These are phyloP conservation scores for Stenogyne calaminthoides DNA, from an alignment of 305 asterid species.

Conservation along the genomic window DNA sequence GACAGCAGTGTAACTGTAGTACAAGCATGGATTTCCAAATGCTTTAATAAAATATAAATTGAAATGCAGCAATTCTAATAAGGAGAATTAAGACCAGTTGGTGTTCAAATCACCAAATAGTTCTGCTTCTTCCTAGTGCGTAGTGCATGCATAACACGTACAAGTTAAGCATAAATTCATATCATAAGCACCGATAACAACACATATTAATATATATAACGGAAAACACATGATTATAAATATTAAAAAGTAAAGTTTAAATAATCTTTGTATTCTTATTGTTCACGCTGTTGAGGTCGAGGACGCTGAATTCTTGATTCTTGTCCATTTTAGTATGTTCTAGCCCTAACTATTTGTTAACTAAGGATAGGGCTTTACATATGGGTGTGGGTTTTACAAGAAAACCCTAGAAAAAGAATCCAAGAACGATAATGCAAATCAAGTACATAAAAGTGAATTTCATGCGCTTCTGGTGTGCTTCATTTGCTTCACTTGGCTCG, in stretches of 20 bases:
- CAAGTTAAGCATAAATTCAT: slow-evolving; percentile 6
- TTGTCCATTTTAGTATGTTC: not conserved
- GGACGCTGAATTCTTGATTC: not conserved
- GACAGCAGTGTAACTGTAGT: slow-evolving; percentile 87
- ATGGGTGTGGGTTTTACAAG: not conserved
- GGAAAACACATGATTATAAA: not conserved
- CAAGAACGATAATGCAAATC: not conserved
- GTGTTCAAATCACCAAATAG: slow-evolving; percentile 6
- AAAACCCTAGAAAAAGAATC: not conserved
- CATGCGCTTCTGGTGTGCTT: not conserved
- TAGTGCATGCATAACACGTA: slow-evolving; percentile 14
- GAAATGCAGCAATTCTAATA: slow-evolving; percentile 23
- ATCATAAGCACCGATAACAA: not conserved
- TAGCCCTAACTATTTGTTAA: not conserved
- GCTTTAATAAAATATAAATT: slow-evolving; percentile 21
- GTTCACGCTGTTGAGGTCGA: not conserved
- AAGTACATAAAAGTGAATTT: not conserved
- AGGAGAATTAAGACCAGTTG: slow-evolving; percentile 12
- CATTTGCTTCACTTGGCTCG: not conserved
- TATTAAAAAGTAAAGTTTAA: not conserved
- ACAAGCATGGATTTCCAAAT: slow-evolving; percentile 36
- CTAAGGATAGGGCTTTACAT: no score
- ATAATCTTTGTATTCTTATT: not conserved
- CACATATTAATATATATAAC: no score
- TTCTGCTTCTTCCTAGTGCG: slow-evolving; percentile 14